Base-by-base conservation (phyloP, 2,329 filamentous ascomycete genomes). In the Fusarium pseudoanthophilum region DNA sequence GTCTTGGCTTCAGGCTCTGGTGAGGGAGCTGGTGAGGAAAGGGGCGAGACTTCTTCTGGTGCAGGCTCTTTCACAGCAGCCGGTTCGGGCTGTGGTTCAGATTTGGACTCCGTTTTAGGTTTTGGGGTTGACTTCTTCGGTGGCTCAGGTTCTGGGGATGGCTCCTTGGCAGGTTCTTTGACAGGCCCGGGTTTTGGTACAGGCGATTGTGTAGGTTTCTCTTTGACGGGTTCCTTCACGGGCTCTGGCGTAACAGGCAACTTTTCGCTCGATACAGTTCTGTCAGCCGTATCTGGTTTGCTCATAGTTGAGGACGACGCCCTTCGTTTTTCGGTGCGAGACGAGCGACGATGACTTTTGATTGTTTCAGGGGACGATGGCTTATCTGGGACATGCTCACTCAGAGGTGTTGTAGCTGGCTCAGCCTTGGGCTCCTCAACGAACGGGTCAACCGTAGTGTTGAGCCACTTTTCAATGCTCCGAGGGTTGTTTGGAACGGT, bases 381-480 rank as follows among this genome's bases (percentile, higher is more conserved):
- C n/a, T 64, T 49, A 42, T 74, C 72, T 24, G 67, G 37, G 16
- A 62, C 40, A 14, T 67, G 60, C 43, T 72, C 69, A 4, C 60
- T 65, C 36, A 48, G 30, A 37, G 75, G 75, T 21, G 65, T 69
- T 16, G 64, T 48, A 26, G 57, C 57, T 30, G 70, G 66, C 46
- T 59, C 55, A n/a, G 40, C 45, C 36, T 42, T 71, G 13, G 64
- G 46, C n/a, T 76, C 72, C 21, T 91, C 89, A 5, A 91, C 84
- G 76, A 91, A 91, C 7, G 90, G 89, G 74, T 92, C 90, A 20
- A 90, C 86, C 0, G 90, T 92, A 28, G 84, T 86, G 75, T 88
- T 89, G 32, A 92, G 82, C 90, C 90, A 92, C 28, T 87, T 90
- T 77, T 92, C 90, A 60, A 92, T 92, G 75, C 86, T 91, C 2